Base-by-base conservation (phyloP, 2,329 filamentous ascomycete species). In the Verticillium albo-atrum region DNA sequence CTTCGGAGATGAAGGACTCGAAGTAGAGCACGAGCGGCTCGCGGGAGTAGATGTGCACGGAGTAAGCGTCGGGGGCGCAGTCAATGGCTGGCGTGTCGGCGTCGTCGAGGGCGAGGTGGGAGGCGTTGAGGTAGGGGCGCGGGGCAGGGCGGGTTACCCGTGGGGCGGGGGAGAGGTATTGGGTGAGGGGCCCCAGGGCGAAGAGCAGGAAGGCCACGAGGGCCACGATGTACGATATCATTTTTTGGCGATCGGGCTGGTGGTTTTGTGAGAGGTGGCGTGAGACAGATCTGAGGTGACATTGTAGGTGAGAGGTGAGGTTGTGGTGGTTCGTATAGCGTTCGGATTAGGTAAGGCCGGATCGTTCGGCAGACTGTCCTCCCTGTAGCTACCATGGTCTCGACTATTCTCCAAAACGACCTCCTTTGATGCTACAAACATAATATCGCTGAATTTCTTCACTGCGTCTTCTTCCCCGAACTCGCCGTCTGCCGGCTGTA, bases 1-100 rank as follows among this genome's bases (percentile, higher is more conserved):
- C 70, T 9, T 64, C 61, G 15, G 72, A 75, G 57, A 85, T 63
- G 63, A 85, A 85, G 20, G 77, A 72, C 69, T 83, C 80, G 14
- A 85, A 70, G 61, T 85, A 85, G 4, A 85, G 65, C 2, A 85
- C 79, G 37, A 85, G 67, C 23, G 82, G 82, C 58, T 78, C 77
- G 58, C 77, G 75, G 52, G 75, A 81, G 59, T 80, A 68, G 26
- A 84, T 72, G 58, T 81, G 78, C 50, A 80, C 75, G 1, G 72
- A 70, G 66, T 83, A 82, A 2, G 72, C 63, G 60, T 82, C 75
- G 1, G 71, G 66, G 0, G 68, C 66, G 58, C 79, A 83, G 9
- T 65, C 67, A 56, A 67, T 65, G 27, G 64, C 64, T 23, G 73
- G 74, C 55, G 72, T 72, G 63, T 76, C 74, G 47, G 68, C 63